Percentiles rank a stretch among this genome's conserved stretches.
phyloP scores from a whole-genome alignment of 2,329 filamentous ascomycete genomes.

The Aspergillus phoenicis region DNA sequence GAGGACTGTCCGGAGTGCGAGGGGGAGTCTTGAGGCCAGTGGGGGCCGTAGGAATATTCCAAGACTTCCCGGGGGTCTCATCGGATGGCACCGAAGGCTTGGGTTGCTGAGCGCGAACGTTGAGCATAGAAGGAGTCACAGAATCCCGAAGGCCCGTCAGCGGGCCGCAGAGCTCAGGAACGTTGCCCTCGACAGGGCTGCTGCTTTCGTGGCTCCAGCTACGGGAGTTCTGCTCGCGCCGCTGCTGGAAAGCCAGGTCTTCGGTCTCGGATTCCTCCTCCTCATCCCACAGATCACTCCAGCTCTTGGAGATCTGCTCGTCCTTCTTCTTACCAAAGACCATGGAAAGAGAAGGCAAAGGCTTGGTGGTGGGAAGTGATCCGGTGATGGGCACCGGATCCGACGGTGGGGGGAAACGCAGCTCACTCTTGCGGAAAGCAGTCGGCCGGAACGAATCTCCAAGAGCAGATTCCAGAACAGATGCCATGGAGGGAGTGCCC shows the following conservation, averaged over 20 bases:
- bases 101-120: conserved; percentile 47
- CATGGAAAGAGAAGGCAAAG: conserved; percentile 71
- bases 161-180: conserved; percentile 49
- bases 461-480: conserved; percentile 79
- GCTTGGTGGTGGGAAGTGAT: conserved; percentile 67
- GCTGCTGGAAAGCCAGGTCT: conserved; percentile 61
- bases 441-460: conserved; percentile 79
- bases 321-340: conserved; percentile 74
- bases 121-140: conserved; percentile 55
- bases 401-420: conserved; percentile 52
- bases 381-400: conserved; percentile 75
- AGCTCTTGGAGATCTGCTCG: conserved; percentile 91
- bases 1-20: conserved; percentile 64
- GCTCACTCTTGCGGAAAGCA: conserved; percentile 50
- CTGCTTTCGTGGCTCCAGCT: conserved; percentile 79
- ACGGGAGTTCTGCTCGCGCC: conserved; percentile 66
- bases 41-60: conserved; percentile 67
- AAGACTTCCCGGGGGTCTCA: conserved; percentile 41
- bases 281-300: conserved; percentile 98
- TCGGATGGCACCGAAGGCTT: conserved; percentile 15
- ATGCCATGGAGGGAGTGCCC: conserved; percentile 79
- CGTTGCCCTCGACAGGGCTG: conserved; percentile 31
- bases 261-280: conserved; percentile 71
- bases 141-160: conserved; percentile 57
- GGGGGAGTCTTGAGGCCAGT: conserved; percentile 38